These are phyloP conservation scores for Bretschneidera sinensis DNA, from an alignment of 345 rosid species.

Conservation along the genomic window DNA sequence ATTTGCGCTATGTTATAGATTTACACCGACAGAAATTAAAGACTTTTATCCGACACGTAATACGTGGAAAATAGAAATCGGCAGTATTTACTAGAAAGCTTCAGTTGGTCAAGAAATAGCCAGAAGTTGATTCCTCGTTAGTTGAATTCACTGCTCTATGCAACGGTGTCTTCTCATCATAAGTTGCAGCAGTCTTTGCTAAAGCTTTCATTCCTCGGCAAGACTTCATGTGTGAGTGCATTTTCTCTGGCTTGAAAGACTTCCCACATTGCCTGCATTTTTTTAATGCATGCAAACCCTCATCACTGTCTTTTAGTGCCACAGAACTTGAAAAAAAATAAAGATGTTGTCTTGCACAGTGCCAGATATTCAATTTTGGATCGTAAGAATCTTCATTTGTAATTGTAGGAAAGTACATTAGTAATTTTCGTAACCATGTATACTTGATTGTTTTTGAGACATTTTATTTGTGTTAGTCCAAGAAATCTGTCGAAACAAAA, in stretches of 20 bases:
- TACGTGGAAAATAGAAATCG: not conserved
- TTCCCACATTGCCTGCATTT: slow-evolving; percentile 71
- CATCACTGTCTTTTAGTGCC: not conserved
- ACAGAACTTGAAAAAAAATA: too few species aligned
- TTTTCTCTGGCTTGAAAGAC: slow-evolving; percentile 64
- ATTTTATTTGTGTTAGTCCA: too few species aligned
- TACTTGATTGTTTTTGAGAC: too few species aligned
- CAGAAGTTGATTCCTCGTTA: not conserved
- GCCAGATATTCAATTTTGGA: too few species aligned
- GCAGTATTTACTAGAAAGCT: not conserved
- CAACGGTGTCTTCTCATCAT: slow-evolving; percentile 15
- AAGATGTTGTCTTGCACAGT: too few species aligned
- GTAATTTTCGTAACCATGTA: too few species aligned
- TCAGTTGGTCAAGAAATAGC: slow-evolving; percentile 22
- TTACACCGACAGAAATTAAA: too few species aligned
- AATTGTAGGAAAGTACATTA: too few species aligned
- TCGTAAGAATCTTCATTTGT: too few species aligned
- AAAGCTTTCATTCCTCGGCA: slow-evolving; percentile 51
- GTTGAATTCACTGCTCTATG: slow-evolving; percentile 7
- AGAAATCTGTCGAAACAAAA: too few species aligned
- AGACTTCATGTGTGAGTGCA: slow-evolving; percentile 69
- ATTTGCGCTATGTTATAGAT: too few species aligned
- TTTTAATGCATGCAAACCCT: not conserved
- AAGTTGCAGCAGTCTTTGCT: slow-evolving; percentile 16
- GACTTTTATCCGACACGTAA: too few species aligned